Evolutionary conservation across 768 basidiomycete species (phyloP).

Genomic region (Rhizopogon roseolus): DNA sequence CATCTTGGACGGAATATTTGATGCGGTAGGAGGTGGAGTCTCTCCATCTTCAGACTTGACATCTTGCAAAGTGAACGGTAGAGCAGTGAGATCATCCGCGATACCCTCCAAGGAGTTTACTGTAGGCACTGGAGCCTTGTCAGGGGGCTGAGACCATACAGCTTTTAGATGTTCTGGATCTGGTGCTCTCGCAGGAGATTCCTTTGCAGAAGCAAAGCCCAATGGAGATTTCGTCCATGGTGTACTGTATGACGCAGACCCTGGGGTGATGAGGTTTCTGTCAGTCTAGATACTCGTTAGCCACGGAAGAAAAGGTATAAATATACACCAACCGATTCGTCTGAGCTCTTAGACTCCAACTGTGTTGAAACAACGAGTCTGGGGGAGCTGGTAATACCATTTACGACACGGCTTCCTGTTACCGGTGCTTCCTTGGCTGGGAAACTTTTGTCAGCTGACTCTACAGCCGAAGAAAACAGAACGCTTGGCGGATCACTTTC

Average conservation of each 20-base stretch:
- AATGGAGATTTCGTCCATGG: constrained; percentile 52
- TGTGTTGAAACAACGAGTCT: constrained; percentile 19
- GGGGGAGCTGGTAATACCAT: constrained; percentile 11
- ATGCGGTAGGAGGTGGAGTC: constrained; percentile 63
- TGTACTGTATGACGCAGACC: constrained; percentile 29
- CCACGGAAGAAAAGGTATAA: not conserved
- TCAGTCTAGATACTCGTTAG: constrained; percentile 31
- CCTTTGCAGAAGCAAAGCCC: constrained; percentile 51
- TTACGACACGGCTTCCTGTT: constrained; percentile 6
- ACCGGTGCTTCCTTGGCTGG: constrained; percentile 6
- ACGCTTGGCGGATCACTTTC: constrained; percentile 18
- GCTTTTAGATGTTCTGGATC: constrained; percentile 85
- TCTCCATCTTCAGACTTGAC: constrained; percentile 85
- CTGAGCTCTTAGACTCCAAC: constrained; percentile 46
- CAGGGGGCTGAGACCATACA: constrained; percentile 77
- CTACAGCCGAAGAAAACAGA: constrained; percentile 15
- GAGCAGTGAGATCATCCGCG: constrained; percentile 71
- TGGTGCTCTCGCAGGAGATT: constrained; percentile 61
- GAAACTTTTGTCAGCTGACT: constrained; percentile 6
- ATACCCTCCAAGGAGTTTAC: constrained; percentile 84
- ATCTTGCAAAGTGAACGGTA: constrained; percentile 80
- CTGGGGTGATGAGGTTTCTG: constrained; percentile 43
- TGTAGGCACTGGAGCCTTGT: constrained; percentile 58
- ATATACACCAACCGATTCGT: constrained; percentile 45
- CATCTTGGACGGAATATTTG: constrained; percentile 58